Base-by-base conservation (phyloP, 2,329 filamentous ascomycete genomes). In the Penicillium paneum region DNA sequence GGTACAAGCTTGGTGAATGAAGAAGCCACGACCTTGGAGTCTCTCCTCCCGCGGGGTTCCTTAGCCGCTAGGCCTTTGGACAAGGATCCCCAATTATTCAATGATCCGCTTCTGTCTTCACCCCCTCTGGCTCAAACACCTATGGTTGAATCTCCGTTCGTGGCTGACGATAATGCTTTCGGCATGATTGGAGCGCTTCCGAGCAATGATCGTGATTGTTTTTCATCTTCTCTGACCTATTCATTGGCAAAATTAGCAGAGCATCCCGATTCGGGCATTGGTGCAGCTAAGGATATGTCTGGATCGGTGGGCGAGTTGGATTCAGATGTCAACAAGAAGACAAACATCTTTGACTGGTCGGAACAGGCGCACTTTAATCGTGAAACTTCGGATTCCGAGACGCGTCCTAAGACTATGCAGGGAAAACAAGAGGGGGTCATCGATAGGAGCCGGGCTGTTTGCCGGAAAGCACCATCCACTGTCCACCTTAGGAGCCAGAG, bases 401-500 rank as follows among this genome's bases (percentile, higher is more conserved):
- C 78, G 52, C 79, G 84, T 31, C 84, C 84, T 19, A 79, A 79
- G 51, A 87, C 84, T 15, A 83, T 86, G 40, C 83, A 87, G 66
- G 83, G 83, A 11, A 87, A 85, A 68, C 83, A 86, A 60, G 78
- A 80, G 17, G 46, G 46, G 53, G 76, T 76, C 52, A 78, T 84
- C 52, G 71, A 74, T 48, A 74, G 82, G 61, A 81, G 83, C 67
- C 79, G 83, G 56, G 72, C 79, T 48, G 73, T 79, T 42, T 81
- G 81, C 52, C 81, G 84, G 35, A 81, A 83, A 59, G 79, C 76
- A 32, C 80, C 82, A 35, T 84, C 79, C 61, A 78, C 81, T 35
- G 76, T 86, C 56, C 84, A 87, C 69, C 77, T 84, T 44, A 81
- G 84, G 55, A 87, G 84, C 68, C 84, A 87, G 67, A 87, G 84